Conservation (phyloP, 495 filamentous ascomycete species). For the Oidiodendron maius region DNA sequence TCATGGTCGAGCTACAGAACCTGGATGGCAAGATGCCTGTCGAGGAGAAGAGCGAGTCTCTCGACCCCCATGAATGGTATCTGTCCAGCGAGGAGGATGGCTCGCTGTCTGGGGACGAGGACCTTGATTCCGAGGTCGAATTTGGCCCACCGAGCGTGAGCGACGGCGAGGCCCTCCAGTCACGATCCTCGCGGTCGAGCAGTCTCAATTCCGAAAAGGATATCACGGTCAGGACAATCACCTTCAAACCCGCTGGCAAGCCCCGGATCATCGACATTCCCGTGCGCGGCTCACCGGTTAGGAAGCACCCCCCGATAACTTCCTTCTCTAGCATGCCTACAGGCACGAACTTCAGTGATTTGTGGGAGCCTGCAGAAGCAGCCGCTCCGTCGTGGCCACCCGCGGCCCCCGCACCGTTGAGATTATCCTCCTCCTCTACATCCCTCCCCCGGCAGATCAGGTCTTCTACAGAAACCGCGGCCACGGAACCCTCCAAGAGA, state of each 20-base stretch:
- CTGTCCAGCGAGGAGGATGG: slow-evolving; percentile 24
- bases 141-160: slow-evolving; percentile 8
- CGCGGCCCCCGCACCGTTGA: too few relatives aligned
- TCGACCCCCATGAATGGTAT: slow-evolving; percentile 23
- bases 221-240: slow-evolving; percentile 16
- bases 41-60: slow-evolving; percentile 8
- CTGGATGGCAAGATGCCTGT: slow-evolving; percentile 10
- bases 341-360: too few relatives aligned
- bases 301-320: too few relatives aligned
- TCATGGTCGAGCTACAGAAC: slow-evolving; percentile 16
- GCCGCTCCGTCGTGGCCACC: too few relatives aligned
- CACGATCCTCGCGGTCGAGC: slow-evolving; percentile 12
- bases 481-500: too few relatives aligned
- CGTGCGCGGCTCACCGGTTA: too few relatives aligned
- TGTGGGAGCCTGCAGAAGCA: too few relatives aligned
- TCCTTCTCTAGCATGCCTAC: too few relatives aligned
- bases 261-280: slow-evolving; percentile 21
- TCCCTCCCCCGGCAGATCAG: slow-evolving; percentile 3
- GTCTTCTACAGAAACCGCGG: too few relatives aligned
- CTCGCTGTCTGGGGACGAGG: slow-evolving; percentile 20
- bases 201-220: slow-evolving; percentile 19
- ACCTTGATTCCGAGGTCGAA: slow-evolving; percentile 13
- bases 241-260: slow-evolving; percentile 17
- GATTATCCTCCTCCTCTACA: too few relatives aligned
- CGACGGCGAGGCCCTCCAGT: not conserved